Base-by-base conservation (phyloP, 1,284 basidiomycete species). In the Pseudozyma hubeiensis region DNA sequence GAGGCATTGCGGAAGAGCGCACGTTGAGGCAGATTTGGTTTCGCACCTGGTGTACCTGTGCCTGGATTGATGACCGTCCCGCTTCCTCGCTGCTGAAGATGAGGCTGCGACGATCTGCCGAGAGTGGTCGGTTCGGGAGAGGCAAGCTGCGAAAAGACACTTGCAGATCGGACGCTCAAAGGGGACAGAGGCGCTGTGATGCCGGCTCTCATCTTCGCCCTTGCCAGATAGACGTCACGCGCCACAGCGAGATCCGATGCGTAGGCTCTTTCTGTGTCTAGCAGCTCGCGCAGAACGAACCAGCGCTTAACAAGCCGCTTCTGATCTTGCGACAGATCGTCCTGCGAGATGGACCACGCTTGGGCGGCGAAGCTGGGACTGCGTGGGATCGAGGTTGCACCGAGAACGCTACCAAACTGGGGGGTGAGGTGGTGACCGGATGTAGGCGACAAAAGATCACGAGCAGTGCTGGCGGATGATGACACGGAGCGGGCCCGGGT, bases 241-340 rank as follows among this genome's bases (percentile, higher is more conserved):
- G 97, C 89, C 51, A 97, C 87, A 4, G 91, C 90, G 19, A 97
- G 87, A 86, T 97, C 94, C 10, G 89, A 90, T 1, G 94, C 92
- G 85, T 96, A 96, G 0, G 91, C 90, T 31, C 91, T 87, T 83
- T 97, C 94, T 19, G 93, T 94, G 44, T 82, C 80, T 17, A 80
- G 49, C 16, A 84, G 72, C 59, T 97, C 94, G 49, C 90, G 88
- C 37, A 97, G 86, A 1, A 93, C 91, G 81, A 96, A 91, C 29
- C 90, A 88, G 30, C 94, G 89, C 85, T 93, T 95, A 17, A 91
- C 86, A 39, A 87, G 78, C n/a, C 67, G 46, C 65, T 84, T 85
- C 16, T 73, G 64, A 14, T 79, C 59, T 47, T 49, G 53, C 39
- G 68, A 19, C 11, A 75, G 52, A 7, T 69, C 52, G 4, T 72